These are phyloP conservation scores for Nectriaceae sp. DNA, from an alignment of 2,329 filamentous ascomycete genomes.

Conservation along the genomic window DNA sequence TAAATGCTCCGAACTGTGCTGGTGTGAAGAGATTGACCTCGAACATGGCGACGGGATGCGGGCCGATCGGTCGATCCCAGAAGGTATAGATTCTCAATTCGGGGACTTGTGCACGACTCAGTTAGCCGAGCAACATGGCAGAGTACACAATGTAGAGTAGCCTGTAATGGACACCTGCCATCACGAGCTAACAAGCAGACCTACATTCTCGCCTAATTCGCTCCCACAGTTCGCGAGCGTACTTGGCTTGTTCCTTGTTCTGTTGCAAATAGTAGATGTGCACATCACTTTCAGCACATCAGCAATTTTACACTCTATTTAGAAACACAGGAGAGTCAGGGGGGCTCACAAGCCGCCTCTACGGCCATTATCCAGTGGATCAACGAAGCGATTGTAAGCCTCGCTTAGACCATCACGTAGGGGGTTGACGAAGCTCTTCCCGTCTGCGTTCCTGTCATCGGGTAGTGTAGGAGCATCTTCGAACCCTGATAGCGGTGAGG, in stretches of 20 bases:
- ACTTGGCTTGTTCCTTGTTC: constrained; percentile 63
- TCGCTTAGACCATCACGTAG: constrained; percentile 60
- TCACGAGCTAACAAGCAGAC: constrained; percentile 22
- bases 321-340: background rate
- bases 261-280: constrained; percentile 81
- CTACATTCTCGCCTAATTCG: constrained; percentile 78
- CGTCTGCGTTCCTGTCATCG: constrained; percentile 65
- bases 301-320: background rate
- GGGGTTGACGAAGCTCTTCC: constrained; percentile 75
- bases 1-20: constrained; percentile 84
- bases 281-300: constrained; percentile 66
- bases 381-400: constrained; percentile 70
- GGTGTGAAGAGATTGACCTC: constrained; percentile 89
- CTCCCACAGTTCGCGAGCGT: constrained; percentile 73
- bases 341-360: constrained; percentile 71
- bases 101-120: constrained; percentile 58
- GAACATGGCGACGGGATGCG: constrained; percentile 86
- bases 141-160: no score
- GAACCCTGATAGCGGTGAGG: constrained; percentile 59
- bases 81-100: constrained; percentile 81
- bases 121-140: no score
- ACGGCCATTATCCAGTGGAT: constrained; percentile 65
- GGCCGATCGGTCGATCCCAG: constrained; percentile 77
- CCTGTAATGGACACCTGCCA: no score
- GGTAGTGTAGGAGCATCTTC: constrained; percentile 57